phyloP scores from a whole-genome alignment of 202 grass and related monocot genomes.

The Brachypodium distachyon region DNA sequence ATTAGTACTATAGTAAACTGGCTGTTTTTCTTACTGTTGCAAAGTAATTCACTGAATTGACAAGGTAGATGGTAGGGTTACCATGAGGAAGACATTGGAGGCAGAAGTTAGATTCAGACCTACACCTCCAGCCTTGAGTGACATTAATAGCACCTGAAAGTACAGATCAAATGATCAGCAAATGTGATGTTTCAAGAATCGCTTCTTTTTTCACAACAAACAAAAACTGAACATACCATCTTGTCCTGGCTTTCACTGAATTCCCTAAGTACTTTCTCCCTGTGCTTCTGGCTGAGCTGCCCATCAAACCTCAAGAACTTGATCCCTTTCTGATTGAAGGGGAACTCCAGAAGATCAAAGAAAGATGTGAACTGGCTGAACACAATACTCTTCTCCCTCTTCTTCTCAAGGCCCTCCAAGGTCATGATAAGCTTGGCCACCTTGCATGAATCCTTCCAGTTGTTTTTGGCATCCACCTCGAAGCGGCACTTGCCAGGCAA shows the following conservation, averaged over 20 bases:
- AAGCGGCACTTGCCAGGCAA: slow-evolving; percentile 53
- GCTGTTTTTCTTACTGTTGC: neutral
- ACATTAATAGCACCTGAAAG: slow-evolving; percentile 62
- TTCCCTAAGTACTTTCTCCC: slow-evolving; percentile 64
- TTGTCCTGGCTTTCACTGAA: slow-evolving; percentile 65
- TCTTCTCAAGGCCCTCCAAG: slow-evolving; percentile 36
- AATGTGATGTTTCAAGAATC: neutral
- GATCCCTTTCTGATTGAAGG: slow-evolving; percentile 49
- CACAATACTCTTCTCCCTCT: slow-evolving; percentile 83
- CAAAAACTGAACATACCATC: slow-evolving; percentile 30
- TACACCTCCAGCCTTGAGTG: slow-evolving; percentile 77
- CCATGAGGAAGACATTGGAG: slow-evolving; percentile 88
- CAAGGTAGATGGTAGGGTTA: slow-evolving; percentile 12
- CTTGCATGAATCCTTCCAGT: slow-evolving; percentile 92
- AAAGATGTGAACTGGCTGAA: slow-evolving; percentile 96
- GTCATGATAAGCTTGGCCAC: slow-evolving; percentile 52
- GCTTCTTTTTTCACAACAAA: neutral
- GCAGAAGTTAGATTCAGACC: slow-evolving; percentile 85
- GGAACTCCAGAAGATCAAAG: slow-evolving; percentile 75
- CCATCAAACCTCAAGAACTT: slow-evolving; percentile 82
- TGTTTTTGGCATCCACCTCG: slow-evolving; percentile 54
- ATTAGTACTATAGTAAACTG: neutral
- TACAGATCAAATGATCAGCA: neutral
- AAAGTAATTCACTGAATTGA: neutral
- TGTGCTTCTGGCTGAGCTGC: slow-evolving; percentile 64